phyloP scores from a whole-genome alignment of 179 eudicot genomes.

The Silene noctiflora region DNA sequence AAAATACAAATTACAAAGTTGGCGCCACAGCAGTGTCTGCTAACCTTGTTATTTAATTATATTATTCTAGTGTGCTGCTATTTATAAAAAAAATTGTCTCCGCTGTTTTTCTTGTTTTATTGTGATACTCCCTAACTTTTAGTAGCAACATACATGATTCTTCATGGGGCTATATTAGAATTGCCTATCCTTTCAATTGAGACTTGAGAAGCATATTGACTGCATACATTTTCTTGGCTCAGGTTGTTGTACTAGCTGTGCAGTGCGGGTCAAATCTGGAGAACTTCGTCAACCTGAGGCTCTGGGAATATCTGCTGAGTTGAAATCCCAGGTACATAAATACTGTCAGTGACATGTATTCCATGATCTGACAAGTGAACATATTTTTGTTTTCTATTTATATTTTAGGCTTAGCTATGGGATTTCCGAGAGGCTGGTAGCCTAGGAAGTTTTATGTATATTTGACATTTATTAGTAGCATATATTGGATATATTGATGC shows the following conservation, averaged over 20 bases:
- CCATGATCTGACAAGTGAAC: neutral
- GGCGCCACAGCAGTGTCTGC: no score
- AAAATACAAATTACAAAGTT: no score
- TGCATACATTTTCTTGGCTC: constrained; percentile 19
- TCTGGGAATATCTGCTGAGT: constrained; percentile 86
- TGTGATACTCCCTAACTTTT: neutral
- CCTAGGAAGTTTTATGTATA: neutral
- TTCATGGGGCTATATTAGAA: neutral
- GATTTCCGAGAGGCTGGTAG: neutral
- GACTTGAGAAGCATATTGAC: neutral
- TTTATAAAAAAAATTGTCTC: neutral
- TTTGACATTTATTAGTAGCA: neutral
- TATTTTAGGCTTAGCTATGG: neutral
- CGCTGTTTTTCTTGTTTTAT: neutral
- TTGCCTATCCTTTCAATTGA: neutral
- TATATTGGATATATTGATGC: neutral
- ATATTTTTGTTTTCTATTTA: neutral
- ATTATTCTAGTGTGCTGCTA: neutral
- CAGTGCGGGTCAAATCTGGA: constrained; percentile 92
- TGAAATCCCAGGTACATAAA: constrained; percentile 59
- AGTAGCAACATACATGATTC: neutral
- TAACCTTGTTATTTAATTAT: neutral
- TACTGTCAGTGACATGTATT: constrained; percentile 2
- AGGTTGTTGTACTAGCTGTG: constrained; percentile 99
- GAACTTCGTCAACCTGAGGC: constrained; percentile 90